Evolutionary conservation across 2,329 filamentous ascomycete species (phyloP).

Genomic region (Botryotinia calthae): DNA sequence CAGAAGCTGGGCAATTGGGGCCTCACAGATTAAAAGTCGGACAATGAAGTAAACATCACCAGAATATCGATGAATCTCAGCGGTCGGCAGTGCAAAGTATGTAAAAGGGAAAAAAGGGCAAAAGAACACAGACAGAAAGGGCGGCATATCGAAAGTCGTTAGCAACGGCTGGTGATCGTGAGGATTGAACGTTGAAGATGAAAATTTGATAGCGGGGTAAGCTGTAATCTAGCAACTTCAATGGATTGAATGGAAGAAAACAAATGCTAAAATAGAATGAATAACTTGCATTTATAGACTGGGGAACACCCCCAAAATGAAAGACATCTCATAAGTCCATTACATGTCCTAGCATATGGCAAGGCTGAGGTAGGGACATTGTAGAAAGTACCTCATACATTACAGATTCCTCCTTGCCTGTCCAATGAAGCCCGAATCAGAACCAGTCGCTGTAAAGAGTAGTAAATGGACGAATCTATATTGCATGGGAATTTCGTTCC

Average conservation of each 20-base stretch:
- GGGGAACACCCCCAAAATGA: background rate
- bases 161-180: background rate
- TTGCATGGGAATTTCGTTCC: background rate
- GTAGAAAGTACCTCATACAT: background rate
- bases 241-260: background rate
- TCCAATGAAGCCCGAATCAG: background rate
- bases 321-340: background rate
- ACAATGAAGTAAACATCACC: fast-evolving
- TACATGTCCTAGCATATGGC: fast-evolving
- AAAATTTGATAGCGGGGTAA: background rate
- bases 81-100: background rate
- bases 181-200: background rate
- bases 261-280: background rate
- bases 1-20: background rate
- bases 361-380: background rate
- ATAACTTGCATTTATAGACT: background rate
- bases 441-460: background rate
- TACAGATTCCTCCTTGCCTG: background rate
- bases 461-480: background rate
- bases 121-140: background rate
- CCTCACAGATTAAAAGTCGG: background rate
- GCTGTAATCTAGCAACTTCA: background rate
- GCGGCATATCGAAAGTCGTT: background rate
- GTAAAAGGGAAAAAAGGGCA: background rate
- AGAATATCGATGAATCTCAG: background rate